Base-by-base conservation (phyloP, 345 rosid genomes). In the Citrus mangshanensis region DNA sequence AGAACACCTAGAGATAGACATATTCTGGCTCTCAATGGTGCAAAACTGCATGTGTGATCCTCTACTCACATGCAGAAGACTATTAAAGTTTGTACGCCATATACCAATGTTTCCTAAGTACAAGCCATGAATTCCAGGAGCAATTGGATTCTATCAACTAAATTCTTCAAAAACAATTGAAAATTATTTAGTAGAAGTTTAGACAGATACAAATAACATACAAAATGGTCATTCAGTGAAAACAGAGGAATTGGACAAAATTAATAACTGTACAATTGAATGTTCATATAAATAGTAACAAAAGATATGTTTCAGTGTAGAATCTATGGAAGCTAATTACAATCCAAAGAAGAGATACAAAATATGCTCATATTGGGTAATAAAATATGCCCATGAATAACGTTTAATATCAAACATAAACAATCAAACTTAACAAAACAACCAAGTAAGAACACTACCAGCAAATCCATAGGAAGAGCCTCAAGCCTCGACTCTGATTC, bases 381-480 rank as follows among this genome's bases (percentile, higher is more conserved):
- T 42, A 42, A 42, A 10, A 42, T 42, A 42, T 46, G 13, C 18
- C 51, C 51, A 46, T 46, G 51, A 66, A 77, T 56, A 54, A 35
- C 37, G 5, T 32, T 37, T 9, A 4, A 10, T 2, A 42, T n/a
- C 12, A 70, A 51, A 55, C 38, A 46, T 51, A 30, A 18, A 63
- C 13, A 32, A 64, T 34, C 32, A 35, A 65, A 37, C 0, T 54
- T 27, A 49, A 35, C 27, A 70, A 58, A 9, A 32, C 9, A 25
- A 63, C 27, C 68, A 65, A 66, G 58, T 76, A 54, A 30, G 10
- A 75, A 49, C 21, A 38, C 70, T 90, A 95, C 99, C 98, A 95
- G 83, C 73, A 95, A 68, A 78, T 93, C 99, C 90, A 91, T 88
- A 59, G 96, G 97, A 70, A 95, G 98, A 81, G 93, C 87, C 75